Evolutionary conservation across 2,329 filamentous ascomycete species (phyloP).

Genomic region (Arthrocladium fulminans): DNA sequence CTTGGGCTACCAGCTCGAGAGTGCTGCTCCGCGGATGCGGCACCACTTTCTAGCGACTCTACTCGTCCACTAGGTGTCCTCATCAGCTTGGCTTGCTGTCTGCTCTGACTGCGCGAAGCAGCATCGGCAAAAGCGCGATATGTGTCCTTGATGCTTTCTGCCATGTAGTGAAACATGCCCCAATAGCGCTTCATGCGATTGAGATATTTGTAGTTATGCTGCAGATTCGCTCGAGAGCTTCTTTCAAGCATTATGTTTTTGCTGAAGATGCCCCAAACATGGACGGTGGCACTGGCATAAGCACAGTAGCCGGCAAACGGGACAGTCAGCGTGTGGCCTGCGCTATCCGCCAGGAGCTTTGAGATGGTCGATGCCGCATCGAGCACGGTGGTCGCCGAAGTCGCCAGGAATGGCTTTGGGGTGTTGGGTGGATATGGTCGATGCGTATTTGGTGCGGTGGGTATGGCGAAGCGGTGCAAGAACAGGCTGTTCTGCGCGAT

Average conservation of each 20-base stretch:
- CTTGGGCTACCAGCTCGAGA: slow-evolving; percentile 6
- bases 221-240: slow-evolving; percentile 72
- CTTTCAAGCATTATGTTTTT: slow-evolving; percentile 67
- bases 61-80: not conserved
- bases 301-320: slow-evolving; percentile 94
- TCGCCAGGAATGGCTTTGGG: slow-evolving; percentile 67
- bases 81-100: slow-evolving; percentile 26
- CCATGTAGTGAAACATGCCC: slow-evolving; percentile 98
- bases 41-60: not conserved
- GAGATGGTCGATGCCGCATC: slow-evolving; percentile 82
- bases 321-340: slow-evolving; percentile 71
- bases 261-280: slow-evolving; percentile 84
- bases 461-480: slow-evolving; percentile 76
- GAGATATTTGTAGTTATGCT: slow-evolving; percentile 80
- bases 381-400: slow-evolving; percentile 66
- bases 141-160: slow-evolving; percentile 80
- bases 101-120: slow-evolving; percentile 52
- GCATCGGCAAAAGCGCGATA: slow-evolving; percentile 79
- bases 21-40: slow-evolving; percentile 9
- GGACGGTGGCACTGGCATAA: slow-evolving; percentile 87
- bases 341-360: slow-evolving; percentile 68
- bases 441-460: slow-evolving; percentile 45
- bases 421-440: slow-evolving; percentile 46
- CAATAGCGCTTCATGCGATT: slow-evolving; percentile 95
- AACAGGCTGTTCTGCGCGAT: slow-evolving; percentile 86